Conservation (phyloP, 768 basidiomycete species). For the Amanita rimosa region DNA sequence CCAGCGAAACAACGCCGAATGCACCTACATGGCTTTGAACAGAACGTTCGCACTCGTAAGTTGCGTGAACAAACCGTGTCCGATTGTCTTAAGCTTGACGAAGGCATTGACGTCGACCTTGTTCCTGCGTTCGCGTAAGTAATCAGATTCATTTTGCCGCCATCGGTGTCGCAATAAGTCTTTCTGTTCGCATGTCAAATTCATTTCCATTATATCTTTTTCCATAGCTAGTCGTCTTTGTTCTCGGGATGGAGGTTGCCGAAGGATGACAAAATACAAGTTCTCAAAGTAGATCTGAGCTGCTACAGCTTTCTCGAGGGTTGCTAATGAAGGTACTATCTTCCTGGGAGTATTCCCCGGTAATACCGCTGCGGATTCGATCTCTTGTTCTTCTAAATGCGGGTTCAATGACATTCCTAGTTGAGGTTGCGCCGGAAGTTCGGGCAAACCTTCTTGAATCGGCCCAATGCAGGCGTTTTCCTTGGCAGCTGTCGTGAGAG, state of each 20-base stretch:
- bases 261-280: conserved; percentile 75
- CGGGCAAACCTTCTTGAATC: conserved; percentile 38
- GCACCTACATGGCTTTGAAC: conserved; percentile 46
- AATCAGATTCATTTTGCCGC: conserved; percentile 82
- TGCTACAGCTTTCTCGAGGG: conserved; percentile 89
- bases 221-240: conserved; percentile 82
- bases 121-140: conserved; percentile 73
- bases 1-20: conserved; percentile 93
- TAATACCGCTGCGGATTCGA: conserved; percentile 44
- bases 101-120: conserved; percentile 83
- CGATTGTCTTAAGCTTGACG: conserved; percentile 85
- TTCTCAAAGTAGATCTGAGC: conserved; percentile 93
- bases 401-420: conserved; percentile 50
- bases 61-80: conserved; percentile 55
- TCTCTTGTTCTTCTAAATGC: conserved; percentile 58
- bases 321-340: conserved; percentile 63
- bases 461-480: conserved; percentile 47
- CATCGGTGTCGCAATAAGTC: conserved; percentile 62
- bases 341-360: conserved; percentile 15
- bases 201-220: conserved; percentile 70
- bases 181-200: conserved; percentile 60
- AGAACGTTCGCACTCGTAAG: conserved; percentile 10
- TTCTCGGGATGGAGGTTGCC: conserved; percentile 78
- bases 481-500: conserved; percentile 64
- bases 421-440: conserved; percentile 45